phyloP scores from a whole-genome alignment of 768 basidiomycete genomes.

The Butyriboletus loyo region DNA sequence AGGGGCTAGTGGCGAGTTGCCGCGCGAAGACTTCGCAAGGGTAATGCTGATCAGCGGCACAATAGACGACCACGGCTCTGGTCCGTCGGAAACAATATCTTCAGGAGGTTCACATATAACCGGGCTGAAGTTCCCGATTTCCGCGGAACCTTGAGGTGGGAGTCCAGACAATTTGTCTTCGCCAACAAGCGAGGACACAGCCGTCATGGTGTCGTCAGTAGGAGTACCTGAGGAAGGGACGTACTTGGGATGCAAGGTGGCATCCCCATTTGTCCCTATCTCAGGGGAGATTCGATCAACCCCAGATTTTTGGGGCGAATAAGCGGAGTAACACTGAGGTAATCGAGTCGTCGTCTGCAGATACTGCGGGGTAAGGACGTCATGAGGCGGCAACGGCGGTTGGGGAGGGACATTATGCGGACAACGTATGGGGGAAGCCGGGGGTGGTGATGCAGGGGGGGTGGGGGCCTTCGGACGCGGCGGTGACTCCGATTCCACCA shows the following conservation, averaged over 20 bases:
- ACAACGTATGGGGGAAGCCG: slow-evolving; percentile 9
- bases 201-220: slow-evolving; percentile 13
- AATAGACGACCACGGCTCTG: slow-evolving; percentile 14
- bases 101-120: slow-evolving; percentile 31
- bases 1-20: slow-evolving; percentile 25
- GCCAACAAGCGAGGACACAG: slow-evolving; percentile 11
- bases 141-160: slow-evolving; percentile 20
- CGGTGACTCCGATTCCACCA: slow-evolving; percentile 15
- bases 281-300: slow-evolving; percentile 24
- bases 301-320: slow-evolving; percentile 25
- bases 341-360: slow-evolving; percentile 25
- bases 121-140: slow-evolving; percentile 24
- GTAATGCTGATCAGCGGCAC: slow-evolving; percentile 27
- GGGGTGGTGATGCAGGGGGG: slow-evolving; percentile 14
- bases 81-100: slow-evolving; percentile 22
- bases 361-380: slow-evolving; percentile 24
- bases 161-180: slow-evolving; percentile 10
- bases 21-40: slow-evolving; percentile 28
- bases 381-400: slow-evolving; percentile 12
- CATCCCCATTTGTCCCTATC: slow-evolving; percentile 13
- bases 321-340: slow-evolving; percentile 24
- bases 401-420: slow-evolving; percentile 17
- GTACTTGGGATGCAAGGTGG: slow-evolving; percentile 14
- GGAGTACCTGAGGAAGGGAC: slow-evolving; percentile 15
- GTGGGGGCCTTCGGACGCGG: slow-evolving; percentile 19